Conservation (phyloP, 345 rosid species). For the Anastatica hierochuntica region DNA sequence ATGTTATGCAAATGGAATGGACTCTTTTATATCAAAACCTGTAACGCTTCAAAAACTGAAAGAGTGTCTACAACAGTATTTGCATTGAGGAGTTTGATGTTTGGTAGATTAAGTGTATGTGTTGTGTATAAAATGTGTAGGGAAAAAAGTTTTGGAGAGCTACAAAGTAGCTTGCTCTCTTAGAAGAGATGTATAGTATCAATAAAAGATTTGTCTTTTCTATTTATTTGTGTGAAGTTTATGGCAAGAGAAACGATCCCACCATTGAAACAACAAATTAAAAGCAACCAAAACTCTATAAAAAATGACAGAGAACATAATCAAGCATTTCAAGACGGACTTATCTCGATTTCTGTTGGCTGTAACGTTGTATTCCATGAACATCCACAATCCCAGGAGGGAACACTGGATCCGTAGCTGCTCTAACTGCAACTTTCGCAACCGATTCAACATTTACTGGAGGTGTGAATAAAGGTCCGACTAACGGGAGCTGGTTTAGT, state of each 20-base stretch:
- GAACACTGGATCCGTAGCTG: slow-evolving; percentile 53
- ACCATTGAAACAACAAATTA: slow-evolving; percentile 4
- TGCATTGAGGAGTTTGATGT: slow-evolving; percentile 27
- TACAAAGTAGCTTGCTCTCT: slow-evolving; percentile 16
- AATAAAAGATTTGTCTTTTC: slow-evolving; percentile 16
- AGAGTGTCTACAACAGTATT: slow-evolving; percentile 59
- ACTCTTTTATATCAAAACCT: slow-evolving; percentile 84
- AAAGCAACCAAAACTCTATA: slow-evolving; percentile 7
- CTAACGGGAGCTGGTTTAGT: slow-evolving; percentile 47
- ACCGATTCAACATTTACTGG: slow-evolving; percentile 43
- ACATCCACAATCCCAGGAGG: slow-evolving; percentile 58
- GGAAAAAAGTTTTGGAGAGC: slow-evolving; percentile 50
- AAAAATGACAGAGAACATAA: slow-evolving; percentile 4
- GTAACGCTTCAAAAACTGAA: slow-evolving; percentile 68
- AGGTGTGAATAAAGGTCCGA: slow-evolving; percentile 42
- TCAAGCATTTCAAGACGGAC: slow-evolving; percentile 2
- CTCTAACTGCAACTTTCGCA: slow-evolving; percentile 38
- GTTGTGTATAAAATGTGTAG: slow-evolving; percentile 37
- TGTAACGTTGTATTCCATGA: slow-evolving; percentile 47
- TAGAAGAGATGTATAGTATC: slow-evolving; percentile 29
- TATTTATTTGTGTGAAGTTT: slow-evolving; percentile 13
- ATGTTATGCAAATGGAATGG: slow-evolving; percentile 80
- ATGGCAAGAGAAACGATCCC: slow-evolving; percentile 12
- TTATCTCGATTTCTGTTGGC: slow-evolving; percentile 41
- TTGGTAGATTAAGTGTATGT: slow-evolving; percentile 28